Conservation (phyloP, 805 yeast genomes). For the Suhomyces sp. region DNA sequence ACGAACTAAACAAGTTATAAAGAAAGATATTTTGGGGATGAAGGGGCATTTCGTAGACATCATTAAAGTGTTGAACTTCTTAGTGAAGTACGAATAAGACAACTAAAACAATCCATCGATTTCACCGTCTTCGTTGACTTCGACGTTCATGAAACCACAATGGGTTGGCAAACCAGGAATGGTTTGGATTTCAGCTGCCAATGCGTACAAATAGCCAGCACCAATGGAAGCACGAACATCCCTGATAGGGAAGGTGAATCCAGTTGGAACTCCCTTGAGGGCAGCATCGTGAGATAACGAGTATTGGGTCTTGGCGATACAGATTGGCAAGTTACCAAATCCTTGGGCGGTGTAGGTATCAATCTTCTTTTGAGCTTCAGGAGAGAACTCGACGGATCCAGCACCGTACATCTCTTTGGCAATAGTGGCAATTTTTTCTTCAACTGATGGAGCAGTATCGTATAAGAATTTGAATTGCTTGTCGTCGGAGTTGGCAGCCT, state of each 20-base stretch:
- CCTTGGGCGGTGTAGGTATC: constrained; percentile 84
- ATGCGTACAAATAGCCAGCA: constrained; percentile 94
- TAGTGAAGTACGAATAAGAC: constrained; percentile 1
- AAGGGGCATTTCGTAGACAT: constrained; percentile 5
- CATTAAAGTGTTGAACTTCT: constrained; percentile 9
- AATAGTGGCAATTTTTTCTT: constrained; percentile 63
- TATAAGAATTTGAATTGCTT: constrained; percentile 55
- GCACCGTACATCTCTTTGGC: constrained; percentile 87
- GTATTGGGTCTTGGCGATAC: constrained; percentile 97
- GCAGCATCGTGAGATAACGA: constrained; percentile 91
- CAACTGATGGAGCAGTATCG: constrained; percentile 58
- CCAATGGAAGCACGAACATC: constrained; percentile 94
- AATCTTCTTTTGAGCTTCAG: constrained; percentile 77
- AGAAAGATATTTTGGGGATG: no score
- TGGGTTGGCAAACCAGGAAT: constrained; percentile 97
- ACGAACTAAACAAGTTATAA: constrained; percentile 1
- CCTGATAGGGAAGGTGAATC: constrained; percentile 89
- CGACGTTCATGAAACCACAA: constrained; percentile 96
- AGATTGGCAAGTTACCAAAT: constrained; percentile 85
- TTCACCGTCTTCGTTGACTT: constrained; percentile 81
- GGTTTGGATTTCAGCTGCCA: constrained; percentile 96
- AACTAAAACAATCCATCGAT: constrained; percentile 72
- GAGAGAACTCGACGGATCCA: constrained; percentile 73
- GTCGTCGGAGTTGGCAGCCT: constrained; percentile 51
- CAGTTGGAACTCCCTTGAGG: constrained; percentile 92